A percentile compares a stretch with the other conserved stretches of the same genome.
Conservation (phyloP, 495 filamentous ascomycete genomes). For the Neohortaea acidophila region DNA sequence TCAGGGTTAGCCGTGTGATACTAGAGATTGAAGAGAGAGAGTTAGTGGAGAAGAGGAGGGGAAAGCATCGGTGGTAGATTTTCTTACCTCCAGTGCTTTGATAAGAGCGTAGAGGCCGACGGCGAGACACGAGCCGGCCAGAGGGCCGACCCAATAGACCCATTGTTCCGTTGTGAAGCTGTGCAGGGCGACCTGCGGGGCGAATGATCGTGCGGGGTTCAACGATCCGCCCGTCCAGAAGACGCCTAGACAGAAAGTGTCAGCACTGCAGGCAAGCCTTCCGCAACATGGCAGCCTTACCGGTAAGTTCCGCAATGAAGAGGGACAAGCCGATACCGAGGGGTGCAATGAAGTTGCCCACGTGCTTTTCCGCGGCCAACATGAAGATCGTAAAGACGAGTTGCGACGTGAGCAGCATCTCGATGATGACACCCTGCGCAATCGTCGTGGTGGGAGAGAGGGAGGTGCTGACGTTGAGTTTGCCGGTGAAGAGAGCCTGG, state of each 20-base stretch:
- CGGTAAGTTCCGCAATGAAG: slow-evolving; percentile 18
- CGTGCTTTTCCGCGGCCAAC: slow-evolving; percentile 22
- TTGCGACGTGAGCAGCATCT: slow-evolving; percentile 19
- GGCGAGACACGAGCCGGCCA: slow-evolving; percentile 50
- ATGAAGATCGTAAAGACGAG: slow-evolving; percentile 23
- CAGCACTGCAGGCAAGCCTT: slow-evolving; percentile 19
- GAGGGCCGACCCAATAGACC: slow-evolving; percentile 40
- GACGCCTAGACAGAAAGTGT: slow-evolving; percentile 5
- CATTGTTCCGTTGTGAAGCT: slow-evolving; percentile 16
- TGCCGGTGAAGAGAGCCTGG: slow-evolving; percentile 12
- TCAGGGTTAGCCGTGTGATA: too few species aligned
- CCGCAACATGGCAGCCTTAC: too few species aligned
- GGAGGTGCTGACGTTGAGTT: slow-evolving; percentile 17
- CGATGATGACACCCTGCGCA: slow-evolving; percentile 18
- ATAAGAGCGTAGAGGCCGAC: slow-evolving; percentile 19
- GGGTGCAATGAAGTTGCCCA: slow-evolving; percentile 19
- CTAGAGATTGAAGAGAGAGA: too few species aligned
- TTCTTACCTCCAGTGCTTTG: slow-evolving; percentile 20
- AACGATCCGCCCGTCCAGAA: slow-evolving; percentile 13
- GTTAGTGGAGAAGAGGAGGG: too few species aligned
- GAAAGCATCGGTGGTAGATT: too few species aligned
- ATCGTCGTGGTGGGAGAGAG: slow-evolving; percentile 11
- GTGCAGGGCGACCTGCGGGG: slow-evolving; percentile 14
- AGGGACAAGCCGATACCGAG: slow-evolving; percentile 20
- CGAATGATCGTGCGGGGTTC: slow-evolving; percentile 21